phyloP scores from a whole-genome alignment of 1,284 basidiomycete genomes.

The Cystobasidium pallidum region DNA sequence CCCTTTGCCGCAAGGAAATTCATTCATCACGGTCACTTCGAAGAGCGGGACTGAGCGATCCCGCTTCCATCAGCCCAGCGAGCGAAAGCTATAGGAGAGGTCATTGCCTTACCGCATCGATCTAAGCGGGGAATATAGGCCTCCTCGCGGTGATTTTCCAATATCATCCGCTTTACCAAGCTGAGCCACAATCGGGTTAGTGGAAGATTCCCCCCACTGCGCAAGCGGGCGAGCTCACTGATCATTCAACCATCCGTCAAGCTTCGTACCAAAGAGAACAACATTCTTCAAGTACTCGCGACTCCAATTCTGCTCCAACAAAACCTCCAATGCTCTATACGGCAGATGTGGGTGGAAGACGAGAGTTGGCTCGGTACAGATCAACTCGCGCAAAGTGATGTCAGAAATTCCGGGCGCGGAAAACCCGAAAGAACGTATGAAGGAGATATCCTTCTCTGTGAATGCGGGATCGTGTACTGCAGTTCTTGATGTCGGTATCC shows the following conservation, averaged over 20 bases:
- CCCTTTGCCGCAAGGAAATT: not conserved
- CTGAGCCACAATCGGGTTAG: not conserved
- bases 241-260: constrained; percentile 37
- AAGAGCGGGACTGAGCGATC: constrained; percentile 29
- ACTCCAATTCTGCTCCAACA: constrained; percentile 25
- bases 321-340: constrained; percentile 20
- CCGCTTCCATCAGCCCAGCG: not conserved
- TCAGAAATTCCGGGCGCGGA: not conserved
- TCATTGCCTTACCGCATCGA: constrained; percentile 21
- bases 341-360: constrained; percentile 34
- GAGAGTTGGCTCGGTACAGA: constrained; percentile 31
- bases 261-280: not conserved
- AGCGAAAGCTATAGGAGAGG: not conserved
- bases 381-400: constrained; percentile 10
- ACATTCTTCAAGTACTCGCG: constrained; percentile 19
- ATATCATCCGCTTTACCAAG: not conserved
- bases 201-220: not conserved
- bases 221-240: constrained; percentile 15
- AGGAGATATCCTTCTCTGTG: constrained; percentile 12
- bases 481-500: not conserved
- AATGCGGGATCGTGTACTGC: constrained; percentile 32
- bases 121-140: constrained; percentile 24
- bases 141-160: not conserved
- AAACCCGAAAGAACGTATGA: constrained; percentile 21
- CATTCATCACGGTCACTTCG: not conserved